phyloP scores from a whole-genome alignment of 1,284 basidiomycete genomes.

The Apiotrichum siamense region DNA sequence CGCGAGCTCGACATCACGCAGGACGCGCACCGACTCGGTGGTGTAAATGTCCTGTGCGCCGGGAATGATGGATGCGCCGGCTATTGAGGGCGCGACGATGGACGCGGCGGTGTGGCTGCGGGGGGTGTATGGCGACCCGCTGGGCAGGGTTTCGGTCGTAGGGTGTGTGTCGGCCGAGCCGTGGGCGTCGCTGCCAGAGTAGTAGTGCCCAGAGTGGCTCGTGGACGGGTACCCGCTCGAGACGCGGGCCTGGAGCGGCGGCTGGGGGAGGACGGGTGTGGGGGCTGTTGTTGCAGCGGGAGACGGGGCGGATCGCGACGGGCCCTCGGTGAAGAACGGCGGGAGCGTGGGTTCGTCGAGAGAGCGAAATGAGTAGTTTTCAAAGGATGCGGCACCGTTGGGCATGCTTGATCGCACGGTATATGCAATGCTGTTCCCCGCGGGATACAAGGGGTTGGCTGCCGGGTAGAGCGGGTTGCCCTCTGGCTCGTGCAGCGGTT shows the following conservation, averaged over 20 bases:
- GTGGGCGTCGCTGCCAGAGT: background rate
- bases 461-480: conserved; percentile 2
- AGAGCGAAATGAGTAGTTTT: background rate
- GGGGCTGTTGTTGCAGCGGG: background rate
- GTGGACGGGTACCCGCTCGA: background rate
- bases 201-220: background rate
- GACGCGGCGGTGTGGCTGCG: background rate
- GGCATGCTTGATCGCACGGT: background rate
- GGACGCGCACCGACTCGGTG: conserved; percentile 34
- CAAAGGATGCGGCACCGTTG: background rate
- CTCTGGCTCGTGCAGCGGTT: conserved; percentile 15
- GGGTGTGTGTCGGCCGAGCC: too few species aligned
- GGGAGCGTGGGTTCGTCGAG: background rate
- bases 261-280: background rate
- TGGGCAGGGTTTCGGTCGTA: conserved; percentile 1
- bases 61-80: background rate
- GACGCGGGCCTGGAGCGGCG: background rate
- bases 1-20: conserved; percentile 42
- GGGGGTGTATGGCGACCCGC: background rate
- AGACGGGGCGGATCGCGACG: background rate
- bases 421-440: too few species aligned
- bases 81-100: background rate
- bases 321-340: background rate
- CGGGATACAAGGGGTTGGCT: background rate
- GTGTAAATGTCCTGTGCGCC: conserved; percentile 26